These are phyloP conservation scores for Xylariaceae sp. DNA, from an alignment of 2,329 filamentous ascomycete species.

Conservation along the genomic window DNA sequence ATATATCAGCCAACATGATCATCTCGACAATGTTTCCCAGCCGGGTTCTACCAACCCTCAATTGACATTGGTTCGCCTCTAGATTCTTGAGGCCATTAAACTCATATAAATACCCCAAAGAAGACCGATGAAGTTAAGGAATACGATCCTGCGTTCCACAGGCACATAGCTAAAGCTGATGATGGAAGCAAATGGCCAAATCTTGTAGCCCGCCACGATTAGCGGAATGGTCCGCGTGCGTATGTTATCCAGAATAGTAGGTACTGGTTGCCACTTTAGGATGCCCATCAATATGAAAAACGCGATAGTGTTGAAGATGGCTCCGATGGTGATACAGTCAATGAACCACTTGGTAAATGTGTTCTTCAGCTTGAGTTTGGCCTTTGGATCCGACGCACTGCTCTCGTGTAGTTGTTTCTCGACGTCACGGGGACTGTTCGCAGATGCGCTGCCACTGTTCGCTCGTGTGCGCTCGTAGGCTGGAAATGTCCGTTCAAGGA, in stretches of 20 bases:
- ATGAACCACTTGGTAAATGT: constrained; percentile 50
- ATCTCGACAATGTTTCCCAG: too few relatives aligned
- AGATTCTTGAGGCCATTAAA: constrained; percentile 43
- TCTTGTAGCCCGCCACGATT: constrained; percentile 49
- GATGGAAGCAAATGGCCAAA: constrained; percentile 51
- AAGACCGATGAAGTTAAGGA: constrained; percentile 47
- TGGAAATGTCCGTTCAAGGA: constrained; percentile 52
- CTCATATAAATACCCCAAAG: constrained; percentile 54
- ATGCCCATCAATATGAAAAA: constrained; percentile 48
- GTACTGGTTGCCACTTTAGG: constrained; percentile 39
- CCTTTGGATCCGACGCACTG: constrained; percentile 19
- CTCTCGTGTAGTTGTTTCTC: constrained; percentile 25
- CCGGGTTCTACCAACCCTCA: too few relatives aligned
- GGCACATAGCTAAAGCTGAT: constrained; percentile 50
- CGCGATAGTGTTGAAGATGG: constrained; percentile 45
- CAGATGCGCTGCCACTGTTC: constrained; percentile 1
- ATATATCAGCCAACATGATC: too few relatives aligned
- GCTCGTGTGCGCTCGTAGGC: constrained; percentile 34
- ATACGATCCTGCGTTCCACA: constrained; percentile 48
- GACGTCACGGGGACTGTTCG: constrained; percentile 19
- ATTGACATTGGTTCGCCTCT: background rate
- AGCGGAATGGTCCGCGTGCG: constrained; percentile 45
- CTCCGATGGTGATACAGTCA: constrained; percentile 48
- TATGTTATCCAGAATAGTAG: constrained; percentile 40
- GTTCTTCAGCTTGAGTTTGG: constrained; percentile 40